Conservation (phyloP, 208 protist species). For the Acanthamoeba castellanii region DNA sequence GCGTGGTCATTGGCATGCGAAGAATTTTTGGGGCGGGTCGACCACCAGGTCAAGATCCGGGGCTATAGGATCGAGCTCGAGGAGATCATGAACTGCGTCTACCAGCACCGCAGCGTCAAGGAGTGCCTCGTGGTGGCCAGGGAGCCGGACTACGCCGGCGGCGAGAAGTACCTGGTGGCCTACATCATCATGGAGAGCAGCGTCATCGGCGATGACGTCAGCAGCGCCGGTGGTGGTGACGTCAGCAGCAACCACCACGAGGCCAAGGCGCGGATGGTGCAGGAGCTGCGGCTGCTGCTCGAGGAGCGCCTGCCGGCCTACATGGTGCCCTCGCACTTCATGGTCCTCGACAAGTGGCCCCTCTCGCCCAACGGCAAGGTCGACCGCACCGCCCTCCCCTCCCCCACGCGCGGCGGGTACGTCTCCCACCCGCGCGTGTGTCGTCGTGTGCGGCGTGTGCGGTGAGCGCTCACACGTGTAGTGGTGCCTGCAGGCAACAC, state of each 20-base stretch:
- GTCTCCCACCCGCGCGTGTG: neutral
- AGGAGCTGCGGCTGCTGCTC: conserved; percentile 38
- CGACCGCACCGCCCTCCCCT: conserved; percentile 64
- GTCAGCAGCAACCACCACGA: too few relatives aligned
- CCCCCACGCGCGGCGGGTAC: neutral
- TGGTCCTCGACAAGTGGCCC: conserved; percentile 23
- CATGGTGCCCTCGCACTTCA: conserved; percentile 71
- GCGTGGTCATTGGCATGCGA: neutral
- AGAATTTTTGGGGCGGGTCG: conserved; percentile 79
- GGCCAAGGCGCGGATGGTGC: neutral
- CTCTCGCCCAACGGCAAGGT: conserved; percentile 72
- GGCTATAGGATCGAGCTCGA: conserved; percentile 78
- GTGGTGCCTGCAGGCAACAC: neutral
- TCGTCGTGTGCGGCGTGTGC: too few relatives aligned
- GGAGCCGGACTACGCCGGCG: conserved; percentile 43
- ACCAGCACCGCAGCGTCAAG: conserved; percentile 17
- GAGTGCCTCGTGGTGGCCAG: conserved; percentile 75
- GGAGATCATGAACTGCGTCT: conserved; percentile 76
- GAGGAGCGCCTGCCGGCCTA: conserved; percentile 69
- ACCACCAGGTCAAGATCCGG: conserved; percentile 78
- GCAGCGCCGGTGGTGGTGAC: neutral
- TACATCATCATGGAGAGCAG: conserved; percentile 40
- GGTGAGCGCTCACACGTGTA: neutral
- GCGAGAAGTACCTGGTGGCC: conserved; percentile 69
- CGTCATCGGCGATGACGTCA: neutral